Evolutionary conservation across 2,329 filamentous ascomycete genomes (phyloP).

Genomic region (Colletotrichum sp.): DNA sequence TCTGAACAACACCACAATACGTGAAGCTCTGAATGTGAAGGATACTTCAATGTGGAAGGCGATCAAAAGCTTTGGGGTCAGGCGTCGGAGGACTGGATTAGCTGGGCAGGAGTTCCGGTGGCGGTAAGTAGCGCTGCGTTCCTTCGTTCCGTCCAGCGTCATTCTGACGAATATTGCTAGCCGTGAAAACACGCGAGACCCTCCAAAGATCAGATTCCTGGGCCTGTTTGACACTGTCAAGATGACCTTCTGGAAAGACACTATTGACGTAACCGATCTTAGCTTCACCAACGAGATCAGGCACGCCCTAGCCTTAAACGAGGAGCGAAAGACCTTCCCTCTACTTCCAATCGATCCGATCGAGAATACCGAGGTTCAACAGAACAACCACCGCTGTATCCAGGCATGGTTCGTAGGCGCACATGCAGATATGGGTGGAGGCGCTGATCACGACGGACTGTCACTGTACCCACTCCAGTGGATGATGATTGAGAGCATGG

Average conservation of each 20-base stretch:
- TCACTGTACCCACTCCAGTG: slow-evolving; percentile 46
- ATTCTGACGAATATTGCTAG: background rate
- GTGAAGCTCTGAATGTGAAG: background rate
- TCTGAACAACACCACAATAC: slow-evolving; percentile 21
- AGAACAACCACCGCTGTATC: slow-evolving; percentile 26
- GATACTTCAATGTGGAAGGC: background rate
- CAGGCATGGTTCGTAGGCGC: slow-evolving; percentile 45
- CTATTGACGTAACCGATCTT: slow-evolving; percentile 34
- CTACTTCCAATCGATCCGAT: background rate
- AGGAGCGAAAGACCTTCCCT: slow-evolving; percentile 32
- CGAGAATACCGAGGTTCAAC: slow-evolving; percentile 18
- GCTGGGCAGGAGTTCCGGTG: background rate
- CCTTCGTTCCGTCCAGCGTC: background rate
- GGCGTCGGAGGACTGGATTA: background rate
- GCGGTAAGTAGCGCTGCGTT: background rate
- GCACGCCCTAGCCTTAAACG: slow-evolving; percentile 43
- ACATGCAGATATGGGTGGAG: slow-evolving; percentile 41
- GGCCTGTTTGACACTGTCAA: slow-evolving; percentile 42
- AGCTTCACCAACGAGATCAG: slow-evolving; percentile 37
- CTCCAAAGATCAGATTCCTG: slow-evolving; percentile 39
- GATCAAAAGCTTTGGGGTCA: background rate
- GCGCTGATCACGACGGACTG: slow-evolving; percentile 37
- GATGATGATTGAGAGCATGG: slow-evolving; percentile 40
- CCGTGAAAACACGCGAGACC: slow-evolving; percentile 15
- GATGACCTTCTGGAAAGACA: slow-evolving; percentile 26